Conservation (phyloP, 768 basidiomycete species). For the button mushroom (Agaricus bisporus) region DNA sequence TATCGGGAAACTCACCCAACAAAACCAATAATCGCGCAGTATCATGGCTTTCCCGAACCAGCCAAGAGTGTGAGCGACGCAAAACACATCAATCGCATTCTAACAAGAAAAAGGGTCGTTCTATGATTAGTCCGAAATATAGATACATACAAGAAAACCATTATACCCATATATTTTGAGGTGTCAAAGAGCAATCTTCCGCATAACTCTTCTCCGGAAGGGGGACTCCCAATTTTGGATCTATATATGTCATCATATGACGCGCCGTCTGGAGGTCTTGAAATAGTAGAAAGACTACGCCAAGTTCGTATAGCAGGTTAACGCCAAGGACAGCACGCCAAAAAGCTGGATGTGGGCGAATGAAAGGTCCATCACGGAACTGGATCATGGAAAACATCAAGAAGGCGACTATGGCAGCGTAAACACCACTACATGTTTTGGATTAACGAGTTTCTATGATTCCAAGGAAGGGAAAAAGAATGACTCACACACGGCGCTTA, state of each 20-base stretch:
- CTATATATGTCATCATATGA: constrained; percentile 73
- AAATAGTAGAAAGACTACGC: constrained; percentile 79
- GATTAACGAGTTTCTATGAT: neutral
- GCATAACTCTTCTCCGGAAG: constrained; percentile 85
- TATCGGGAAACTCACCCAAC: constrained; percentile 55
- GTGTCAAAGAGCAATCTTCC: constrained; percentile 67
- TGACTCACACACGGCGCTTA: constrained; percentile 71
- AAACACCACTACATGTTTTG: constrained; percentile 51
- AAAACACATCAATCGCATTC: constrained; percentile 84
- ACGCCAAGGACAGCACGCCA: constrained; percentile 77
- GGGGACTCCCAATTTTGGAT: constrained; percentile 61
- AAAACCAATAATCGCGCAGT: constrained; percentile 89
- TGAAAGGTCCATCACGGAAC: constrained; percentile 85
- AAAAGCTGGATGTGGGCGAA: constrained; percentile 83
- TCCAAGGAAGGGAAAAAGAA: neutral
- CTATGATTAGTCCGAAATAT: neutral
- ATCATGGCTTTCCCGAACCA: constrained; percentile 94
- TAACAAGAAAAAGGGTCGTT: constrained; percentile 21
- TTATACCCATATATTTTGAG: constrained; percentile 61
- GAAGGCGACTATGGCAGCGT: constrained; percentile 70
- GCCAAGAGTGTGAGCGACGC: constrained; percentile 76
- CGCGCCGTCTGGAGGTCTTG: constrained; percentile 77
- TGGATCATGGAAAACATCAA: constrained; percentile 81
- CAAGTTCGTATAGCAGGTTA: constrained; percentile 80
- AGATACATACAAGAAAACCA: constrained; percentile 5